Evolutionary conservation across 495 filamentous ascomycete genomes (phyloP).

Genomic region (Hyphodiscus hymeniophilus): DNA sequence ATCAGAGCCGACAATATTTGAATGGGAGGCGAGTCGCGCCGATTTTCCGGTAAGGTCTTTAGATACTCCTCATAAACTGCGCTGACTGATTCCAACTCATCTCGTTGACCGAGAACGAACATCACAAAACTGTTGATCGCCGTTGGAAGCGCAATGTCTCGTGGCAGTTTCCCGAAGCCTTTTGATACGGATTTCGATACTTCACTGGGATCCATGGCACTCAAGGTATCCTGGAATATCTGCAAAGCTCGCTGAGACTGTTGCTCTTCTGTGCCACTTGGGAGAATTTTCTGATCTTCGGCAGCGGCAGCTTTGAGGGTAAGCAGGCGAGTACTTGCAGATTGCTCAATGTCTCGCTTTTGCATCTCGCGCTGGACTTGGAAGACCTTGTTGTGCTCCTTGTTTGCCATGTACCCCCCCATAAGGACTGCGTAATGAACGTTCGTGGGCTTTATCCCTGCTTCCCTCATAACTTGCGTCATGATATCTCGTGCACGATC

Average conservation of each 20-base stretch:
- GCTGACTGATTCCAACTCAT: slow-evolving; percentile 43
- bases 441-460: slow-evolving; percentile 48
- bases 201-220: slow-evolving; percentile 23
- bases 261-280: neutral
- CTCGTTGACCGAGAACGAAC: slow-evolving; percentile 48
- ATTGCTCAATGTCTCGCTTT: slow-evolving; percentile 31
- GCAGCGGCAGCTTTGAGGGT: slow-evolving; percentile 30
- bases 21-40: slow-evolving; percentile 37
- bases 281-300: slow-evolving; percentile 15
- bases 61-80: slow-evolving; percentile 49
- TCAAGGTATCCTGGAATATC: slow-evolving; percentile 27
- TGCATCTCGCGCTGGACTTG: slow-evolving; percentile 45
- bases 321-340: slow-evolving; percentile 39
- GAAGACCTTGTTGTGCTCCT: slow-evolving; percentile 44
- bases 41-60: slow-evolving; percentile 23
- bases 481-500: slow-evolving; percentile 61
- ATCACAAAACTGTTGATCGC: slow-evolving; percentile 34
- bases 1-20: slow-evolving; percentile 57
- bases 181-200: slow-evolving; percentile 19
- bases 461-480: slow-evolving; percentile 45
- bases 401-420: slow-evolving; percentile 47
- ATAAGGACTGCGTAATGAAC: slow-evolving; percentile 75
- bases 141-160: slow-evolving; percentile 11
- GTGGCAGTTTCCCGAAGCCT: slow-evolving; percentile 4
- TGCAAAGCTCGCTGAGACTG: slow-evolving; percentile 29